Evolutionary conservation across 306 rosid species (phyloP).

Genomic region (Inga leiocalycina): DNA sequence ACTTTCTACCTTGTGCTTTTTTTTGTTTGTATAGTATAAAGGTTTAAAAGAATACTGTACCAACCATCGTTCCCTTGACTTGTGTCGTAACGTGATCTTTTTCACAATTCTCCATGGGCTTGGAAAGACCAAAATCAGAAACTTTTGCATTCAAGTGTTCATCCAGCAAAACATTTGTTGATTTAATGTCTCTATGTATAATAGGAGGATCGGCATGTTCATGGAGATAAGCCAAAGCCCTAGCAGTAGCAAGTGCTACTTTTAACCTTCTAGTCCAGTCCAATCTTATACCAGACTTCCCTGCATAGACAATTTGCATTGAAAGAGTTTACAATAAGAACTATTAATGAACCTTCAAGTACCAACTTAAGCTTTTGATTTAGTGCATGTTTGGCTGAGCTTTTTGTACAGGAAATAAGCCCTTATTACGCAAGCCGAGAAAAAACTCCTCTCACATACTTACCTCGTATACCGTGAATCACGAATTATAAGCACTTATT

Average conservation of each 20-base stretch:
- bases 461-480: no score
- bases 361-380: background rate
- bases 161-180: slow-evolving; percentile 52
- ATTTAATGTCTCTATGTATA: slow-evolving; percentile 60
- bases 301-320: slow-evolving; percentile 29
- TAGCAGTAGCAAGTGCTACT: slow-evolving; percentile 49
- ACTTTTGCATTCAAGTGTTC: slow-evolving; percentile 49
- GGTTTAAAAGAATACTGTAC: slow-evolving; percentile 1
- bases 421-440: no score
- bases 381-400: no score
- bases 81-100: slow-evolving; percentile 46
- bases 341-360: background rate
- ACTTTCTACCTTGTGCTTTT: background rate
- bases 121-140: slow-evolving; percentile 60
- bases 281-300: slow-evolving; percentile 47
- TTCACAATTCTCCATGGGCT: slow-evolving; percentile 38
- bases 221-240: slow-evolving; percentile 58
- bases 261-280: slow-evolving; percentile 33
- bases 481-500: no score
- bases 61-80: slow-evolving; percentile 62
- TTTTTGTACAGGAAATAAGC: no score
- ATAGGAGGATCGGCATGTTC: slow-evolving; percentile 55
- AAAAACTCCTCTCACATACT: no score
- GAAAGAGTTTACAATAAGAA: background rate
- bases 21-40: background rate